Evolutionary conservation across 768 basidiomycete genomes (phyloP), one percentile per base, ranked within the genome.

Genomic region (Crucibulum laeve): DNA sequence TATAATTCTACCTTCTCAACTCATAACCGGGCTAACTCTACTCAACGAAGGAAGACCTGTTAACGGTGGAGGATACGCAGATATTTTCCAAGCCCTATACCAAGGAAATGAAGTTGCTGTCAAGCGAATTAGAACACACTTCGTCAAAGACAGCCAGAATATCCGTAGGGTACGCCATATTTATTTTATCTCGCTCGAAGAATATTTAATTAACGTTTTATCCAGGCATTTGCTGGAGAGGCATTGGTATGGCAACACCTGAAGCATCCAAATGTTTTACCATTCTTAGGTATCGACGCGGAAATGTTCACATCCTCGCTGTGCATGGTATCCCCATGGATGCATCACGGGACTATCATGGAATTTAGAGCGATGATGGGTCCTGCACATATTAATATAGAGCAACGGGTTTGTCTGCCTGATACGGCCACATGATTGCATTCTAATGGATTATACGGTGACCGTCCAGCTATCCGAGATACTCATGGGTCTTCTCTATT

Each of bases 1-100:
- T 34, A 53, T 45, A 5, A 41, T 63, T 10, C 60, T 59, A 2
- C 34, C 51, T 10, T 56, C 59, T 25, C 38, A 61, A 4, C 54
- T 53, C 26, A 52, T 64, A 18, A 36, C 38, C 4, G 61, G 57
- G 4, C 53, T 61, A 4, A 43, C 40, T 13, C 46, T 53, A 1
- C 37, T 48, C 4, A 32, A 32, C 30, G 59, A 55, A 1, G 48
- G 49, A 22, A 49, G 60, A 22, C 50, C 59, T 2, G 49, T 51
- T 3, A 56, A 50, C 37, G 54, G 56, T 4, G 63, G 63, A 8
- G 54, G 57, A 0, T 61, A 62, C 38, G 61, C 53, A 10, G 62
- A 65, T 38, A 58, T 64, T 1, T 60, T 56, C 25, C 46, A 54
- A 13, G 58, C 49, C 0, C 48, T 47, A 3, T 55, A 54, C 19